Conservation (phyloP, 140 eudicot genomes). For the Cichorium intybus region DNA sequence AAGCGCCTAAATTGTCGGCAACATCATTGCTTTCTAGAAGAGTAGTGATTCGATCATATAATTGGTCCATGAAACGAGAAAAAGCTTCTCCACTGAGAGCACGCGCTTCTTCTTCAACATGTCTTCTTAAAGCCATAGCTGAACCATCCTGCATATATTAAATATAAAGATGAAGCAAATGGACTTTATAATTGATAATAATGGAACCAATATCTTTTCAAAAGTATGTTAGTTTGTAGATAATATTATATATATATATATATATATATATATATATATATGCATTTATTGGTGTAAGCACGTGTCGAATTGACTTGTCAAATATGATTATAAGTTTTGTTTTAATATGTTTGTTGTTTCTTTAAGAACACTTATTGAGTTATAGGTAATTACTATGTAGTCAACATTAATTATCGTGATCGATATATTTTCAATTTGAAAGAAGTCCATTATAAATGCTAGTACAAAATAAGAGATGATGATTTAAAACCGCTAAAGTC, state of each 20-base stretch:
- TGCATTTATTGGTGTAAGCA: constrained; percentile 22
- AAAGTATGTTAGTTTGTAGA: not conserved
- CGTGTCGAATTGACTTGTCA: not conserved
- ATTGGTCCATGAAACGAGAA: constrained; percentile 89
- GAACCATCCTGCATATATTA: constrained; percentile 75
- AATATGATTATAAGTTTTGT: not conserved
- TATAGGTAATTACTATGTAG: not conserved
- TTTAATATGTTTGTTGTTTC: not conserved
- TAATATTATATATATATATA: constrained; percentile 5
- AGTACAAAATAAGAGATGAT: constrained; percentile 3
- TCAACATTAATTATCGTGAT: constrained; percentile 14
- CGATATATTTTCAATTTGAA: not conserved
- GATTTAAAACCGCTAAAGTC: not conserved
- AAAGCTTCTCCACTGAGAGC: constrained; percentile 92
- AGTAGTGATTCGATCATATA: constrained; percentile 76
- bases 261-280: constrained; percentile 13
- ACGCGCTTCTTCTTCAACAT: constrained; percentile 87
- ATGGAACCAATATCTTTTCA: not conserved
- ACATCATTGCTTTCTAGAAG: constrained; percentile 82
- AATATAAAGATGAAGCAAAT: not conserved
- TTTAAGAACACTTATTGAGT: not conserved
- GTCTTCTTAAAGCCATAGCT: constrained; percentile 68
- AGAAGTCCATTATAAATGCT: not conserved
- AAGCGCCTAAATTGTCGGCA: constrained; percentile 88
- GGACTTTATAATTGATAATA: too few species aligned